Percentiles rank a stretch among this genome's conserved stretches.
These are phyloP conservation scores for Talaromyces trachyspermus DNA, from an alignment of 495 filamentous ascomycete species.

Conservation along the genomic window DNA sequence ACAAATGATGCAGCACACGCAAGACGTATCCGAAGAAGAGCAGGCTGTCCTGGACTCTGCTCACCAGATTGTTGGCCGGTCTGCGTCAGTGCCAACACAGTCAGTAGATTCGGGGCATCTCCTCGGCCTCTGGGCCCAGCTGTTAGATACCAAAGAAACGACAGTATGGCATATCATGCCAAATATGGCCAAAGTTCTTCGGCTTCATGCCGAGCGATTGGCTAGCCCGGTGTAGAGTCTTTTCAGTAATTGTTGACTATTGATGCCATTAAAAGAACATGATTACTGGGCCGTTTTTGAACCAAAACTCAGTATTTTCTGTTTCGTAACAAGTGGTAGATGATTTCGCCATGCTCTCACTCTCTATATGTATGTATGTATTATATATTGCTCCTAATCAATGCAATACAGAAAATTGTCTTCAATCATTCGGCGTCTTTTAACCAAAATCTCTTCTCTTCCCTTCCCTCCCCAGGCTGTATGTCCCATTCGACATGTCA, in stretches of 20 bases:
- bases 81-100: not conserved
- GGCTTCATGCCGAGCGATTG: not conserved
- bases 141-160: not conserved
- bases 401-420: no score
- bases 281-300: no score
- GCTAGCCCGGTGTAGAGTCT: not conserved
- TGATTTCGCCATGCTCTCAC: no score
- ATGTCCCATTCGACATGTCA: not conserved
- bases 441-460: no score
- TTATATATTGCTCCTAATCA: no score
- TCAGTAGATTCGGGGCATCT: not conserved
- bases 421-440: no score
- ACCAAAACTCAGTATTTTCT: no score
- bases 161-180: constrained; percentile 1
- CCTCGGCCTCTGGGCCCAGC: not conserved
- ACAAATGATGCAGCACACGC: not conserved
- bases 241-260: not conserved
- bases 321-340: no score
- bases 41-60: not conserved
- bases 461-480: not conserved
- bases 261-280: not conserved
- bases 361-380: no score
- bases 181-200: not conserved
- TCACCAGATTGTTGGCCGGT: not conserved
- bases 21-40: not conserved